Conservation (phyloP, 1,284 basidiomycete species). For the Rugosomyces carneus region DNA sequence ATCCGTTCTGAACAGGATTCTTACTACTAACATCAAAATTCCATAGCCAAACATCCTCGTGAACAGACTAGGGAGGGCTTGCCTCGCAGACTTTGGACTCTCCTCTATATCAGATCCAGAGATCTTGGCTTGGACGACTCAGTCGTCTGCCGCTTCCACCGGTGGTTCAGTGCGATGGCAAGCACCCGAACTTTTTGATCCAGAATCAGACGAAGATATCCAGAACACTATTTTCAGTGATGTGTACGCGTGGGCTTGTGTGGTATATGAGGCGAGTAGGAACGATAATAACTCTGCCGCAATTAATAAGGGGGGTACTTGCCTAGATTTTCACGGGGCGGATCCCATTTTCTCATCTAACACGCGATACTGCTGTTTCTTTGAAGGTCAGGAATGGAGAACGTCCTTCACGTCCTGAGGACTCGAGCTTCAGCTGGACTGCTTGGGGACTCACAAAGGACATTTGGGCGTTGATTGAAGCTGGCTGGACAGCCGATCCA, state of each 20-base stretch:
- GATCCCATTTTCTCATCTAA: conserved; percentile 8
- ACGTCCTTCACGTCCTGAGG: conserved; percentile 16
- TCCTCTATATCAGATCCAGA: conserved; percentile 9
- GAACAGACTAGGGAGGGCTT: conserved; percentile 12
- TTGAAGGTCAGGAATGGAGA: conserved; percentile 3
- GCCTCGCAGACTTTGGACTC: conserved; percentile 19
- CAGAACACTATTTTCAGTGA: conserved; percentile 15
- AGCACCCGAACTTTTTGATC: conserved; percentile 3
- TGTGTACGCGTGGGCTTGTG: conserved; percentile 15
- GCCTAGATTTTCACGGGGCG: conserved; percentile 10
- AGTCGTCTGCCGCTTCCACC: conserved; percentile 3
- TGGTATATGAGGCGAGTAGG: conserved; percentile 14
- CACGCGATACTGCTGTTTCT: conserved; percentile 1
- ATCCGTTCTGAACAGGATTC: not conserved
- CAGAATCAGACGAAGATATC: conserved; percentile 13
- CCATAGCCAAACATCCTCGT: conserved; percentile 17
- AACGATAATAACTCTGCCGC: not conserved
- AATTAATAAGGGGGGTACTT: not conserved
- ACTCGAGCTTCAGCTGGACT: conserved; percentile 8
- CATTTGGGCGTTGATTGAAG: conserved; percentile 15
- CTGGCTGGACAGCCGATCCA: conserved; percentile 8
- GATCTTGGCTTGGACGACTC: conserved; percentile 9
- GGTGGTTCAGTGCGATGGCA: not conserved
- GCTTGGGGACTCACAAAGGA: conserved; percentile 17
- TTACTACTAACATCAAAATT: too few relatives aligned